Evolutionary conservation across 495 filamentous ascomycete genomes (phyloP), one percentile per base, ranked within the genome.

Genomic region (Margaritispora aquatica): DNA sequence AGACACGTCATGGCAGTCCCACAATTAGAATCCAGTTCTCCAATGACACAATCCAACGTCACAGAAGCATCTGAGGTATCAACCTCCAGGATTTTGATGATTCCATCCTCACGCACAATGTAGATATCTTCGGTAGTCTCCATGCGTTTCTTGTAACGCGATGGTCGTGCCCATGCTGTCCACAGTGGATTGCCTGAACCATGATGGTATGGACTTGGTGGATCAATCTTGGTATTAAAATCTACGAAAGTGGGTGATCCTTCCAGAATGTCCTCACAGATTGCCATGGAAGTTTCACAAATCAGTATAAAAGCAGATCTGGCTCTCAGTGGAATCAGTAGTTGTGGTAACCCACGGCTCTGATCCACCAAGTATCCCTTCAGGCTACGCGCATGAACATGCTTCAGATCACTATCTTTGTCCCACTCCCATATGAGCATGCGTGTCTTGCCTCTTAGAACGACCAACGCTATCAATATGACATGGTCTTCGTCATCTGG

Each of bases 341-440:
- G 74, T 8, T 83, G 71, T 0, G 88, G 87, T 65, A 87, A 66
- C 26, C 81, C 81, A 59, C 87, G 80, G 54, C 84, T 79, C 23
- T 70, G 64, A 13, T 80, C 77, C n/a, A 91, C 75, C 26, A 71
- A 63, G 60, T 82, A 79, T 5, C 76, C 77, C 2, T 63, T 64
- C 26, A 75, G 71, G 51, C 76, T 78, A 26, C 68, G 76, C 67
- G 55, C 59, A 41, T 70, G 70, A 19, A 66, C 71, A 36, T 56
- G 55, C 49, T 59, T 61, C 29, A 76, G 51, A 50, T 70, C 63
- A 66, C 70, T 57, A 48, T 69, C 66, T 66, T 77, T 63, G 53
- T 84, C 79, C 92, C 92, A 97, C 53, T 92, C 87, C 64, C 88
- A 96, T 31, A 84, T 77, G 26, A 86, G 70, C 61, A 92, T 77